Base-by-base conservation (phyloP, 2,329 filamentous ascomycete species). In the Elsinoe batatas region DNA sequence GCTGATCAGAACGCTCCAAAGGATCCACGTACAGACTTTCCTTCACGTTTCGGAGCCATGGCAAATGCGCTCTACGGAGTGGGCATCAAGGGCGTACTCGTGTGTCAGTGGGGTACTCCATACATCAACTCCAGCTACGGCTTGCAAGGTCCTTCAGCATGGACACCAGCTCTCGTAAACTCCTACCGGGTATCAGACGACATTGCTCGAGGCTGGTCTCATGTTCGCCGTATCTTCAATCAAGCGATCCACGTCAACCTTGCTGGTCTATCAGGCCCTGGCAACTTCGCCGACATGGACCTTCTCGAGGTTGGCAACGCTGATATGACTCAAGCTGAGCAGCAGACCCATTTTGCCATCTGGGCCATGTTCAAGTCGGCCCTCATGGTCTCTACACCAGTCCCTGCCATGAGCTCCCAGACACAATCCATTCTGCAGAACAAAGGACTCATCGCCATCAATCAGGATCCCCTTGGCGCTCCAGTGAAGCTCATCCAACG, bases 371-470 rank as follows among this genome's bases (percentile, higher is more conserved):
- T 66, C 58, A 67, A 67, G 57, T 62, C 60, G 35, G 58, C 62
- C 5, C 56, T 67, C 10, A 61, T 65, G 59, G 53, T 67, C 12
- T 63, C 62, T 1, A 62, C 61, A 11, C 53, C 56, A 13, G 50
- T 62, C 18, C 20, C 47, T 8, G 22, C 42, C 6, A 60, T 65
- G 51, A 61, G 61, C 11, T 49, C 53, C 13, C 56, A 59, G 5
- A 63, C 62, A 2, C 50, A 58, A n/a, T 53, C 57, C 15, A 63
- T 71, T 44, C 57, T 73, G 44, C 68, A 68, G 1, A 81, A 82
- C 64, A 68, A 71, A 20, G 79, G 80, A 54, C 73, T 80, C 18
- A 77, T 83, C 20, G 74, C 74, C 0, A 77, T 80, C 62, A 82
- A 82, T 60, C 79, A 83, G 60, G 80, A 83, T 60, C 58, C 73